Conservation (phyloP, 139 green algal genomes). For the Protoeuglena noctilucae region DNA sequence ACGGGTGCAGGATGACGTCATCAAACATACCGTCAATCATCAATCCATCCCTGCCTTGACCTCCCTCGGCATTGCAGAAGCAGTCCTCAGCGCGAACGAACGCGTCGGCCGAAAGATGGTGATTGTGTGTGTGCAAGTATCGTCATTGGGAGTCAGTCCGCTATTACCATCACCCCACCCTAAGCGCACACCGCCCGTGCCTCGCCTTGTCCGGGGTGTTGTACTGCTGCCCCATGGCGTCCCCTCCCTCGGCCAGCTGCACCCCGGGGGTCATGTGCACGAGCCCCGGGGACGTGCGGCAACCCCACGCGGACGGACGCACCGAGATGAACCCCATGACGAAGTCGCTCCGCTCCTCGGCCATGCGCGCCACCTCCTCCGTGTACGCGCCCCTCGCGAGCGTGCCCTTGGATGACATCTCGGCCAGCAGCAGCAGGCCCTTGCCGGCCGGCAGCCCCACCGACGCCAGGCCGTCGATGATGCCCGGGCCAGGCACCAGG, state of each 20-base stretch:
- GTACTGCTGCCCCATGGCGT: conserved; percentile 96
- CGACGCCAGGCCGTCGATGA: conserved; percentile 89
- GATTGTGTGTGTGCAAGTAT: too few relatives aligned
- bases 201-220: conserved; percentile 90
- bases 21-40: too few relatives aligned
- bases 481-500: conserved; percentile 80
- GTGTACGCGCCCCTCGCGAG: conserved; percentile 84
- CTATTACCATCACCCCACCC: too few relatives aligned
- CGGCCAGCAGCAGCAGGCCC: conserved; percentile 37
- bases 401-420: conserved; percentile 91
- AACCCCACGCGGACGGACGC: conserved; percentile 61
- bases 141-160: too few relatives aligned
- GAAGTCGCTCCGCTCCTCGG: conserved; percentile 71
- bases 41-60: too few relatives aligned
- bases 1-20: too few relatives aligned
- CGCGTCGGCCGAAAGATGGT: too few relatives aligned
- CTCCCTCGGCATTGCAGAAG: too few relatives aligned
- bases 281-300: conserved; percentile 39
- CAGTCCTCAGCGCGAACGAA: too few relatives aligned
- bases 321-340: conserved; percentile 98
- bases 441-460: conserved; percentile 40
- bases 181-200: background rate
- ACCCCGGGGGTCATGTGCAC: conserved; percentile 98
- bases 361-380: conserved; percentile 53
- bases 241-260: conserved; percentile 69